Evolutionary conservation across 176 grass and related monocot genomes (phyloP), one percentile per base, ranked within the genome.

Genomic region (Zea mays): DNA sequence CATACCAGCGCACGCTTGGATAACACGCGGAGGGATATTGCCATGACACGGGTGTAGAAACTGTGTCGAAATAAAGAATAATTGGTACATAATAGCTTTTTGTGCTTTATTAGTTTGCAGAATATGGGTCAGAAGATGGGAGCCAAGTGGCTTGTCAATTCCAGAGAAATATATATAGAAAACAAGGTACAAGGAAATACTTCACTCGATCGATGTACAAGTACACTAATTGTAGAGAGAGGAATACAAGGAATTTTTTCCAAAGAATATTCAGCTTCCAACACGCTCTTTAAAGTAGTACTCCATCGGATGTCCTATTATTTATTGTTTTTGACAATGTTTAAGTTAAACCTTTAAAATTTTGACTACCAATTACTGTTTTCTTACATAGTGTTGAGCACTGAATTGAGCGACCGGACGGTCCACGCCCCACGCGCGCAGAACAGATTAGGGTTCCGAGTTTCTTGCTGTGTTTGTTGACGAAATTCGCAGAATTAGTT

Each of bases 81-180:
- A 63, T 45, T 64, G 41, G 47, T 3, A 13, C 20, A 27, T 13
- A 62, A 75, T 70, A 62, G 0, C 62, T 80, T 21, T 27, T 64
- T 64, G 64, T 14, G 27, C 27, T 27, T 27, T 27, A 27, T 27
- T 27, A 62, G 39, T 45, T 19, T 47, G 64, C 75, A 34, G 17
- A 56, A 56, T 39, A 84, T 57, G 80, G 54, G 15, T 47, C 27
- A 27, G 69, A 10, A 57, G 63, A 11, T 76, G 57, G 57, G 34
- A 46, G 48, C 81, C 79, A 71, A 71, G 62, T 13, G 76, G 46
- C 71, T 4, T 59, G 86, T 72, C 71, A 51, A 4, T 76, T 81
- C 58, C 77, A 50, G 13, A 72, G 33, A 65, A 73, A 38, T 67
- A 13, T 5, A 4, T 33, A 40, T 20, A 48, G 16, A n/a, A 47